A percentile compares a stretch with the other conserved stretches of the same genome.
These are phyloP conservation scores for Termitomyces sp. DNA, from an alignment of 768 basidiomycete species.

Conservation along the genomic window DNA sequence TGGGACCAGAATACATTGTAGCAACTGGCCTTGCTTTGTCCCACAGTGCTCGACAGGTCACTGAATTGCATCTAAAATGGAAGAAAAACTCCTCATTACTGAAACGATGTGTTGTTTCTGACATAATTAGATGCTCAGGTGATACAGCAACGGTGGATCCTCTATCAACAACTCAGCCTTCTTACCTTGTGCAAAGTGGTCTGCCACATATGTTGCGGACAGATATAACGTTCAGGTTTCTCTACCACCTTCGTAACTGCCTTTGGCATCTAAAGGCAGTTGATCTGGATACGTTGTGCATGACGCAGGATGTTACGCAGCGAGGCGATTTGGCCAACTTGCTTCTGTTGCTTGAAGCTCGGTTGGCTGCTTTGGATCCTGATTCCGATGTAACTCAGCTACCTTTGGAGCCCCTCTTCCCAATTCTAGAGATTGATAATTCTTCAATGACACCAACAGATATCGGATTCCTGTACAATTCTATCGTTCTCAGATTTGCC, in stretches of 20 bases:
- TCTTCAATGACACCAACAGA: neutral
- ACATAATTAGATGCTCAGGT: conserved; percentile 46
- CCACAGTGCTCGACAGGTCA: conserved; percentile 19
- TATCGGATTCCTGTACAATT: conserved; percentile 2
- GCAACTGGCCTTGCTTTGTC: conserved; percentile 26
- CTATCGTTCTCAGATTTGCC: conserved; percentile 21
- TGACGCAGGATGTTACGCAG: neutral
- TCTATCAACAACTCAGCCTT: conserved; percentile 78
- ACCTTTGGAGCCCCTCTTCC: conserved; percentile 25
- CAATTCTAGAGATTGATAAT: conserved; percentile 11
- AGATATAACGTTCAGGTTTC: conserved; percentile 66
- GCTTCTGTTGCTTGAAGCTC: conserved; percentile 29
- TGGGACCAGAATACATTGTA: conserved; percentile 35
- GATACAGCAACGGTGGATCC: conserved; percentile 59
- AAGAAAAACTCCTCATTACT: conserved; percentile 20
- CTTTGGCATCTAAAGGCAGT: conserved; percentile 35
- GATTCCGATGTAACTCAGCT: conserved; percentile 30
- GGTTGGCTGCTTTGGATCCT: conserved; percentile 35
- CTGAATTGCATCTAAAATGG: conserved; percentile 21
- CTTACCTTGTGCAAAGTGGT: conserved; percentile 76
- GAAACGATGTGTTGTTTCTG: conserved; percentile 35
- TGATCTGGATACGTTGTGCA: conserved; percentile 17
- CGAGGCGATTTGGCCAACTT: conserved; percentile 24
- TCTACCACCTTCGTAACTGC: conserved; percentile 73
- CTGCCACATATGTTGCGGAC: conserved; percentile 61